phyloP scores from a whole-genome alignment of 257 asterid species.

The Solanum arcanum region DNA sequence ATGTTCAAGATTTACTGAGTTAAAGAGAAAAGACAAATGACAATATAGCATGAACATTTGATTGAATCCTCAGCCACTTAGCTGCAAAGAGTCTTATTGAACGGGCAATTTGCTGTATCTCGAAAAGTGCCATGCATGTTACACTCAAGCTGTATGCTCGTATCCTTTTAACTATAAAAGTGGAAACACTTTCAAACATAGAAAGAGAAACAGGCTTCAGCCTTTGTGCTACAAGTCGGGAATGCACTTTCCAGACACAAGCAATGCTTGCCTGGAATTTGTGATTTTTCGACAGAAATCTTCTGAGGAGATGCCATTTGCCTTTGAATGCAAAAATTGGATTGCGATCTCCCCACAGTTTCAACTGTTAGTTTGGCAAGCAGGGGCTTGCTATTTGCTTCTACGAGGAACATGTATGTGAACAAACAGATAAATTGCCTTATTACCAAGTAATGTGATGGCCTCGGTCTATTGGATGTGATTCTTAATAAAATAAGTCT shows the following conservation, averaged over 20 bases:
- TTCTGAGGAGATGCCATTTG: background rate
- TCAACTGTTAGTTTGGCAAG: background rate
- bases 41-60: background rate
- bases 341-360: background rate
- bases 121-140: background rate
- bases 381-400: background rate
- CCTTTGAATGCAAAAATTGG: background rate
- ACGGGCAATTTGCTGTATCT: background rate
- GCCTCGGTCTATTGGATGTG: background rate
- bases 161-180: background rate
- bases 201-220: background rate
- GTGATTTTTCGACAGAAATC: background rate
- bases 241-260: background rate
- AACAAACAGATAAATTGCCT: background rate
- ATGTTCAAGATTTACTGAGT: conserved; percentile 29
- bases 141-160: background rate
- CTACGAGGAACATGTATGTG: background rate
- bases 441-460: background rate
- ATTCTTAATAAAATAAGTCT: background rate
- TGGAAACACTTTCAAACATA: background rate
- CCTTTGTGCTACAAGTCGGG: background rate
- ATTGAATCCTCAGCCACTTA: background rate
- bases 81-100: background rate
- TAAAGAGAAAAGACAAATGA: conserved; percentile 8
- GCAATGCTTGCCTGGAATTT: background rate